A percentile compares a stretch with the other conserved stretches of the same genome.
phyloP scores from a whole-genome alignment of 495 filamentous ascomycete genomes.

The Xylaria sp. region DNA sequence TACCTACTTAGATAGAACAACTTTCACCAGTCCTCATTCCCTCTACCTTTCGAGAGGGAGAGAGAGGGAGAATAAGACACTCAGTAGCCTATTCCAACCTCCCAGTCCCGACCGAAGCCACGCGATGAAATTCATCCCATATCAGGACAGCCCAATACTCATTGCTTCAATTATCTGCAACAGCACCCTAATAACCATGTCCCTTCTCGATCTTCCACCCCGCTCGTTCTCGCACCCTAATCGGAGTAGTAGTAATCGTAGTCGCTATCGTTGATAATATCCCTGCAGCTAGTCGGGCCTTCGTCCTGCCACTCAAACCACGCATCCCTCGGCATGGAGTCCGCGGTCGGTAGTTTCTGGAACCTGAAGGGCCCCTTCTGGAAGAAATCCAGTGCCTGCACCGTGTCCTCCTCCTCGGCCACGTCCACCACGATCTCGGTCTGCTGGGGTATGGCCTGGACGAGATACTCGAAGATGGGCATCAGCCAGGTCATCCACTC shows the following conservation, averaged over 20 bases:
- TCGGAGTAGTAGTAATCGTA: conserved; percentile 25
- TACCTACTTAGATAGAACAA: not conserved
- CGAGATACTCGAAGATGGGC: conserved; percentile 26
- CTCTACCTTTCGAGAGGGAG: not conserved
- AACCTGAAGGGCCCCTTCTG: conserved; percentile 19
- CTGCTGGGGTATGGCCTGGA: conserved; percentile 10
- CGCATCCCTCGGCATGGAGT: conserved; percentile 6
- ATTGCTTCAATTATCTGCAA: not conserved
- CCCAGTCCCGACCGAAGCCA: not conserved
- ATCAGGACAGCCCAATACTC: not conserved
- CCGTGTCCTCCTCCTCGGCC: conserved; percentile 19
- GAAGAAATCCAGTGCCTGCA: conserved; percentile 19
- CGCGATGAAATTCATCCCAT: not conserved
- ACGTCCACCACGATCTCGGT: conserved; percentile 22
- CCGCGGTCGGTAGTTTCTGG: conserved; percentile 12
- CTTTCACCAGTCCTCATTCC: not conserved
- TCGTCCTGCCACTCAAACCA: conserved; percentile 2
- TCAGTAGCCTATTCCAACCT: not conserved
- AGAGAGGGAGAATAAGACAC: not conserved
- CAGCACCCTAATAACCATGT: not conserved
- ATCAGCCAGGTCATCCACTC: conserved; percentile 25
- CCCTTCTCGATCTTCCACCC: not conserved
- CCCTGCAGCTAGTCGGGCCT: conserved; percentile 10
- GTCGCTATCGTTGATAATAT: conserved; percentile 18
- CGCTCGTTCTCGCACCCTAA: not conserved